These are phyloP conservation scores for Canariomyces notabilis DNA, from an alignment of 2,329 filamentous ascomycete species.

Conservation along the genomic window DNA sequence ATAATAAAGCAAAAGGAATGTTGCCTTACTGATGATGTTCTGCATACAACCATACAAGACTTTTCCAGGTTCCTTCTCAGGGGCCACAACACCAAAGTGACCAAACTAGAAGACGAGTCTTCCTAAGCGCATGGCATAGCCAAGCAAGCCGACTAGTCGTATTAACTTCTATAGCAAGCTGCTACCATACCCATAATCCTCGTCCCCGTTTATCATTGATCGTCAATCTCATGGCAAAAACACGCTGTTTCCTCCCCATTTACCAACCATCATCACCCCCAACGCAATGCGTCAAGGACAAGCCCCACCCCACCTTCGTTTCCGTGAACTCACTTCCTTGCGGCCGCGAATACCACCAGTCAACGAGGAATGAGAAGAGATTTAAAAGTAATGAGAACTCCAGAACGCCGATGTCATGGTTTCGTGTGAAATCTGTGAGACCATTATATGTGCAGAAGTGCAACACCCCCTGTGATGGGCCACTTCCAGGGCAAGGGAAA, in stretches of 20 bases:
- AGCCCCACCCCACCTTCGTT: neutral
- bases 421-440: neutral
- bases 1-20: neutral
- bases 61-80: no score
- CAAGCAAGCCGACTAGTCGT: neutral
- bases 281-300: neutral
- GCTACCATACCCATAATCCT: neutral
- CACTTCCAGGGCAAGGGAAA: no score
- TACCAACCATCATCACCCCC: neutral
- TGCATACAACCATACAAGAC: no score
- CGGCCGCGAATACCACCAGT: neutral
- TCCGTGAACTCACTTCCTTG: neutral
- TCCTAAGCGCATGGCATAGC: neutral
- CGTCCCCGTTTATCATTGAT: constrained; percentile 4
- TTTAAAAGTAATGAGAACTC: neutral
- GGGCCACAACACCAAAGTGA: no score
- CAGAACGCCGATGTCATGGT: constrained; percentile 3
- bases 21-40: neutral
- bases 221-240: constrained; percentile 9
- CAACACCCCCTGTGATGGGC: no score
- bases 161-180: neutral
- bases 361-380: neutral
- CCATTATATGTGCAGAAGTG: no score
- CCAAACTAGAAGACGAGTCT: neutral
- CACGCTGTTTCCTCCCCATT: neutral